Evolutionary conservation across 1,139 yeast species (phyloP), one percentile per base, ranked within the genome.

Genomic region (Suhomyces bokatorum): DNA sequence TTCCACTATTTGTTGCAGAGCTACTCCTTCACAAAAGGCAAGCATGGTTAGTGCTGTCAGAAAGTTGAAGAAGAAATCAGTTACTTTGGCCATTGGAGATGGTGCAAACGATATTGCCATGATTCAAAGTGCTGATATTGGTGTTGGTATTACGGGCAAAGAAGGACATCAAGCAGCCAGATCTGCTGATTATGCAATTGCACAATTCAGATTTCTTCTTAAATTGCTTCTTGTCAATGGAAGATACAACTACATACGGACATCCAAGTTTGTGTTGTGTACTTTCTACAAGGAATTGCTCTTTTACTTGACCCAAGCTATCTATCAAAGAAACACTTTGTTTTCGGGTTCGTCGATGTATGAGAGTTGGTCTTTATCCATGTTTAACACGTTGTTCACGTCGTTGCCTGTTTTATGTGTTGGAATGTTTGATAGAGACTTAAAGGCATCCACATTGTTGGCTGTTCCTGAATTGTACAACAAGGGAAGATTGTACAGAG

Each of bases 71-170:
- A 81, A 75, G 42, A 69, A 71, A 8, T 74, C 87, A 26, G 97
- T 93, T 6, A 89, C 97, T 0, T 73, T 95, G 49, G 99, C 99
- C 0, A 88, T 95, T 60, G 99, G 99, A n/a, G 99, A 93, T 68
- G 99, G 99, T 55, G 99, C 99, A 1, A 93, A 93, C 61, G 99
- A 93, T 64, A 90, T 93, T 63, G 98, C 99, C 2, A 93, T 93
- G 99, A 93, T 93, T 51, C 98, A 93, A 68, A 87, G 96, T 59
- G 99, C 99, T 0, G 98, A 93, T 66, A 91, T 93, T 46, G 99
- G 99, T 17, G 83, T 93, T 49, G 99, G 99, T 33, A 93, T 93
- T 44, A 91, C 98, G 1, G 99, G 99, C 39, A 87, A 86, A 56
- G 99, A 93, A 68, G 99, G 99, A 2, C 69, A 93, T 39, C 99